Conservation (phyloP, 148 eudicot genomes). For the Silene conica region DNA sequence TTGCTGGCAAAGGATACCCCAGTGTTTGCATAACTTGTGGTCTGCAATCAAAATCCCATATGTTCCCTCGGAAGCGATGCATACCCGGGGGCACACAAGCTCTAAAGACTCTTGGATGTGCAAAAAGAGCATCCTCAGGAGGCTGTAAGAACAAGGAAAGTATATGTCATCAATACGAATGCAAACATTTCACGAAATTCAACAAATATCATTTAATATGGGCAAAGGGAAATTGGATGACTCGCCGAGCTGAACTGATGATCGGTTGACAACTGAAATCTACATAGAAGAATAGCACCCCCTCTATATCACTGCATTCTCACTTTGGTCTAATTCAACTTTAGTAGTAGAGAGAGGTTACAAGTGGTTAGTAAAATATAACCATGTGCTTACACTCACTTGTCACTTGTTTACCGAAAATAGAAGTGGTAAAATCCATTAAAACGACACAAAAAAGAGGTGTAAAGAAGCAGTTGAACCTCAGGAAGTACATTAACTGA, state of each 20-base stretch:
- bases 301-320: no score
- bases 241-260: neutral
- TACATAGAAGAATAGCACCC: neutral
- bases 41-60: slow-evolving; percentile 93
- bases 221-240: neutral
- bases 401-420: no score
- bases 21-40: slow-evolving; percentile 76
- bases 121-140: slow-evolving; percentile 97
- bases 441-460: no score
- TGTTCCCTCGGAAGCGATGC: slow-evolving; percentile 92
- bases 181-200: neutral
- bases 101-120: slow-evolving; percentile 91
- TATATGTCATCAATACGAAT: slow-evolving; percentile 6
- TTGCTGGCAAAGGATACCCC: slow-evolving; percentile 70
- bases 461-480: no score
- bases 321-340: no score
- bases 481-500: no score
- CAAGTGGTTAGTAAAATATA: no score
- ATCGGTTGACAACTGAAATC: neutral
- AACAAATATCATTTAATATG: no score
- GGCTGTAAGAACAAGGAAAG: slow-evolving; percentile 48
- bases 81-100: slow-evolving; percentile 99
- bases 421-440: no score
- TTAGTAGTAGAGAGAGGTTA: no score
- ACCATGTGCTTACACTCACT: no score